These are phyloP conservation scores for Candida bentonensis DNA, from an alignment of 805 yeast species.

Conservation along the genomic window DNA sequence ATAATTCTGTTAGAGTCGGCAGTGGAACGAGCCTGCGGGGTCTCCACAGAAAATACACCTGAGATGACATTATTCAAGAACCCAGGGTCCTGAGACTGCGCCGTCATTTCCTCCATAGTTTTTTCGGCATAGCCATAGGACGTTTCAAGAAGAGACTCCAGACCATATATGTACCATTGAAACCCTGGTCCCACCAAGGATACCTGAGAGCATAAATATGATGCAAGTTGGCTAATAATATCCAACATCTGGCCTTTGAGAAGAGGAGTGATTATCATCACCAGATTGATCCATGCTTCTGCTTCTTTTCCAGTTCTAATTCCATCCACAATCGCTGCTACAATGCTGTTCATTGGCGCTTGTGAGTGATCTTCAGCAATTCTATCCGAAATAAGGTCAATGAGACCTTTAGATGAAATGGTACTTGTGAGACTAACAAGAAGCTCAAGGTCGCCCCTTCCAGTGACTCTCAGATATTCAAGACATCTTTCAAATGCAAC, in stretches of 20 bases:
- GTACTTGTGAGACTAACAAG: background rate
- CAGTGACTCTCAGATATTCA: background rate
- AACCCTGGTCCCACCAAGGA: background rate
- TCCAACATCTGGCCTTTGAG: slow-evolving; percentile 6
- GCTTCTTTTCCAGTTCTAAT: background rate
- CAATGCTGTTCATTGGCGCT: background rate
- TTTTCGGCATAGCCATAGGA: slow-evolving; percentile 34
- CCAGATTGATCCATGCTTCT: background rate
- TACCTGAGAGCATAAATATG: background rate
- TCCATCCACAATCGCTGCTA: background rate
- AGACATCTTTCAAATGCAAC: background rate
- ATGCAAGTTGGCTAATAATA: slow-evolving; percentile 4
- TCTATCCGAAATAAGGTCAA: background rate
- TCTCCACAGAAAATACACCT: slow-evolving; percentile 65
- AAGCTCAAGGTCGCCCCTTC: background rate
- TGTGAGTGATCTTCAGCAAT: background rate
- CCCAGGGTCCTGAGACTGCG: slow-evolving; percentile 28
- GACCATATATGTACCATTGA: slow-evolving; percentile 28
- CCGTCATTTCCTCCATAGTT: slow-evolving; percentile 4
- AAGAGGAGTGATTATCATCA: background rate
- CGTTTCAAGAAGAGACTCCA: slow-evolving; percentile 49
- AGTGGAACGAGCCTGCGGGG: slow-evolving; percentile 35
- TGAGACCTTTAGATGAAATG: background rate
- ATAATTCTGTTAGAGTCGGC: slow-evolving; percentile 41
- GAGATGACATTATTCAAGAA: slow-evolving; percentile 43